A percentile compares a stretch with the other conserved stretches of the same genome.
Evolutionary conservation across 1,139 yeast genomes (phyloP).

Genomic region (Kluyveromyces marxianus): DNA sequence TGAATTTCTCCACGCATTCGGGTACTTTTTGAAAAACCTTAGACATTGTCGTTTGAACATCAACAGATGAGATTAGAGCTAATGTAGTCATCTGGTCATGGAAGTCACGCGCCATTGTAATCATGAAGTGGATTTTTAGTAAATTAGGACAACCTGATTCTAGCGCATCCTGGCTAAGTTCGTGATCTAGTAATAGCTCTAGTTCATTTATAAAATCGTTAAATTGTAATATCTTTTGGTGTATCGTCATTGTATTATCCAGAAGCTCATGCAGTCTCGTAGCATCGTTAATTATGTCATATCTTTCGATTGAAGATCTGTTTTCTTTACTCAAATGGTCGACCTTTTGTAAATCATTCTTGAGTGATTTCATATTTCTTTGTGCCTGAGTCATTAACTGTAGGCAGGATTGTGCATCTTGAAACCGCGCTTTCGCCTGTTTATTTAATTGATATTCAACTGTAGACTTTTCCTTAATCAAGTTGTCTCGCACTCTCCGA

Average conservation of each 20-base stretch:
- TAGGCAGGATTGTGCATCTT: conserved; percentile 21
- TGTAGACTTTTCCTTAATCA: conserved; percentile 59
- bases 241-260: conserved; percentile 58
- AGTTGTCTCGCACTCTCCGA: conserved; percentile 41
- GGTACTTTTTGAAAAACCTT: conserved; percentile 46
- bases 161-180: conserved; percentile 43
- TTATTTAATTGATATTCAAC: conserved; percentile 64
- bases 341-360: conserved; percentile 51
- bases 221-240: conserved; percentile 55
- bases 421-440: conserved; percentile 37
- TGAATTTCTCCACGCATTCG: conserved; percentile 50
- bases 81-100: conserved; percentile 62
- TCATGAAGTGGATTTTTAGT: conserved; percentile 57
- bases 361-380: conserved; percentile 40
- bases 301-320: conserved; percentile 45
- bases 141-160: conserved; percentile 54
- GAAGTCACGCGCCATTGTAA: conserved; percentile 69
- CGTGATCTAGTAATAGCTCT: conserved; percentile 46
- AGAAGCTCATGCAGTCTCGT: conserved; percentile 67
- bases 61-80: conserved; percentile 52
- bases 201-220: conserved; percentile 44
- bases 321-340: conserved; percentile 50
- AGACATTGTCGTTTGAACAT: conserved; percentile 58
- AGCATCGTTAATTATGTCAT: conserved; percentile 51
- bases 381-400: conserved; percentile 29